Conservation (phyloP, 768 basidiomycete genomes). For the Termitomyces bulborhizus region DNA sequence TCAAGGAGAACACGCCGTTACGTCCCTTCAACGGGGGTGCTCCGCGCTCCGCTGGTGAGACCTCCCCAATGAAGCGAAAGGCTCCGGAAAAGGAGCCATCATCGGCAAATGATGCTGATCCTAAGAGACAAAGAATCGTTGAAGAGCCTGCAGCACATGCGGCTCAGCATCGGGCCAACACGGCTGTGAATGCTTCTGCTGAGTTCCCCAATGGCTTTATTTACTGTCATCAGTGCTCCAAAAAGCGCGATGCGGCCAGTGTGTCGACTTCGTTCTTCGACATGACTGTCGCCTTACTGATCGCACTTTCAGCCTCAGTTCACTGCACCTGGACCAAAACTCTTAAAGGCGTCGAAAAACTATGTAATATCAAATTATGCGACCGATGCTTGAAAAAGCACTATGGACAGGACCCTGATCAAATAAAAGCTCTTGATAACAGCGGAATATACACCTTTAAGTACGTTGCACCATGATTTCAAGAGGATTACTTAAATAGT, state of each 20-base stretch:
- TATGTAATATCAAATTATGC: constrained; percentile 59
- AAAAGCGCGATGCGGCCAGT: constrained; percentile 52
- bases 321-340: constrained; percentile 26
- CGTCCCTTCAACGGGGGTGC: constrained; percentile 19
- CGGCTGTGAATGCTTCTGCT: constrained; percentile 17
- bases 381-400: constrained; percentile 59
- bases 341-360: constrained; percentile 22
- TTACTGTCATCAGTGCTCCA: constrained; percentile 70
- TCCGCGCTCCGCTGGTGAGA: constrained; percentile 14
- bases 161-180: constrained; percentile 5
- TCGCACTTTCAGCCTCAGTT: constrained; percentile 14
- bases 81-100: constrained; percentile 27
- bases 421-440: constrained; percentile 26
- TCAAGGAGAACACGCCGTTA: constrained; percentile 43
- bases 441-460: constrained; percentile 42
- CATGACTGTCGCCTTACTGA: constrained; percentile 1
- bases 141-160: constrained; percentile 10
- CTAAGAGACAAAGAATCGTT: constrained; percentile 27
- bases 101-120: constrained; percentile 13
- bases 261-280: constrained; percentile 13
- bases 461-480: constrained; percentile 25
- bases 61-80: constrained; percentile 43
- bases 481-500: neutral
- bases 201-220: constrained; percentile 37
- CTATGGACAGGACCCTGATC: constrained; percentile 49